Conservation (phyloP, 176 grass and related monocot genomes). For the Triticum dicoccoides region DNA sequence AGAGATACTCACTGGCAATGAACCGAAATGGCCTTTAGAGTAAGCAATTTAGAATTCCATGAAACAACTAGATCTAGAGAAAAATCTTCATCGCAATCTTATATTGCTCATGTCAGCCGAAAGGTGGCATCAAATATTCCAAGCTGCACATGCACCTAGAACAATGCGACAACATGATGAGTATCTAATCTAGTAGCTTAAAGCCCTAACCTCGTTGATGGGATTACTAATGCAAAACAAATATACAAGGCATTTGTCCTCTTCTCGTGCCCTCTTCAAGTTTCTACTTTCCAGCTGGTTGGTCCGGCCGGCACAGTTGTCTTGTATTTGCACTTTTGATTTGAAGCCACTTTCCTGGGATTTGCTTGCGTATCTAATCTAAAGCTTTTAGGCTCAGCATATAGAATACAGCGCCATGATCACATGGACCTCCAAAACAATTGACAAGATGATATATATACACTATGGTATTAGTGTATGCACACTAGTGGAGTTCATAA, state of each 20-base stretch:
- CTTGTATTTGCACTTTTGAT: too few species aligned
- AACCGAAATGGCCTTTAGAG: neutral
- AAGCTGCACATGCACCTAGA: neutral
- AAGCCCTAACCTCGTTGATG: neutral
- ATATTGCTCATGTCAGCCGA: conserved; percentile 7
- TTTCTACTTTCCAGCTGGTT: neutral
- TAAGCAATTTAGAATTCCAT: conserved; percentile 17
- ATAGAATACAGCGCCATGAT: too few species aligned
- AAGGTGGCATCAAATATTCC: conserved; percentile 4
- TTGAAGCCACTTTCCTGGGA: too few species aligned
- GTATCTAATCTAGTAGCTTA: conserved; percentile 6
- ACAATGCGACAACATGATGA: neutral
- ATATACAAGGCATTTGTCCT: neutral
- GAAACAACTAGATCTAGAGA: conserved; percentile 9
- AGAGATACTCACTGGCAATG: neutral
- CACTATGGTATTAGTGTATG: too few species aligned
- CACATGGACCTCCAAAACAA: too few species aligned
- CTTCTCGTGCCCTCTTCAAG: neutral
- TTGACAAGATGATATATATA: too few species aligned
- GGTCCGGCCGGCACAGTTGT: neutral
- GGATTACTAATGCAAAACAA: conserved; percentile 2
- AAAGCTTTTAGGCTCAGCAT: too few species aligned
- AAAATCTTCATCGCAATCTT: conserved; percentile 16
- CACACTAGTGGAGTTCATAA: too few species aligned
- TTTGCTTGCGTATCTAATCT: too few species aligned